Evolutionary conservation across 192 early-diverging fungal genomes (phyloP).

Genomic region (Dispira parvispora): DNA sequence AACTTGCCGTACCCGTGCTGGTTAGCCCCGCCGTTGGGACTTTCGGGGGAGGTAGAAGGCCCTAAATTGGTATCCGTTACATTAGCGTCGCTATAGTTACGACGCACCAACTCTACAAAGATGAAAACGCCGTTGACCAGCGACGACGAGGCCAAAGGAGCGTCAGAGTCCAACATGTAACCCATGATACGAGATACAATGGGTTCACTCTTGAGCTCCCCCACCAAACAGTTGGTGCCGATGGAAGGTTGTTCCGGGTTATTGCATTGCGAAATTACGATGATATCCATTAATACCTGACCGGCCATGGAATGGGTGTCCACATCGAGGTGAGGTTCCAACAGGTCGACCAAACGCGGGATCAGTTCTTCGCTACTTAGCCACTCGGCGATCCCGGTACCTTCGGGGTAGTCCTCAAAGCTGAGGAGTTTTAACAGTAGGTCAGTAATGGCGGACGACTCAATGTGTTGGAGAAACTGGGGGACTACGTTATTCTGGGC

Average conservation of each 20-base stretch:
- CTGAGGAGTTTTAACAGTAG: conserved; percentile 85
- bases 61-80: background rate
- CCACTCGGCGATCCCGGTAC: conserved; percentile 81
- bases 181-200: conserved; percentile 59
- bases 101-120: conserved; percentile 93
- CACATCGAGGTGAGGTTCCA: conserved; percentile 63
- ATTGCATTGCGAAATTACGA: conserved; percentile 60
- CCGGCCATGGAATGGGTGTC: conserved; percentile 71
- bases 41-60: background rate
- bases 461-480: conserved; percentile 70
- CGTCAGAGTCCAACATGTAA: conserved; percentile 68
- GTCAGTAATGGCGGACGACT: conserved; percentile 76
- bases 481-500: conserved; percentile 54
- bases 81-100: conserved; percentile 53
- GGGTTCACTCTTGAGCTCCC: conserved; percentile 56
- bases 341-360: conserved; percentile 48
- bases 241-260: conserved; percentile 44
- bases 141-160: conserved; percentile 67
- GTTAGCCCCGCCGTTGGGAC: background rate
- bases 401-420: conserved; percentile 77
- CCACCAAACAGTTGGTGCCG: conserved; percentile 44
- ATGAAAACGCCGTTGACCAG: conserved; percentile 90
- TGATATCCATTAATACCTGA: conserved; percentile 68
- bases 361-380: conserved; percentile 68
- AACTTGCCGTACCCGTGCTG: background rate